Base-by-base conservation (phyloP, 2,329 filamentous ascomycete genomes). In the Ampelomyces quisqualis region DNA sequence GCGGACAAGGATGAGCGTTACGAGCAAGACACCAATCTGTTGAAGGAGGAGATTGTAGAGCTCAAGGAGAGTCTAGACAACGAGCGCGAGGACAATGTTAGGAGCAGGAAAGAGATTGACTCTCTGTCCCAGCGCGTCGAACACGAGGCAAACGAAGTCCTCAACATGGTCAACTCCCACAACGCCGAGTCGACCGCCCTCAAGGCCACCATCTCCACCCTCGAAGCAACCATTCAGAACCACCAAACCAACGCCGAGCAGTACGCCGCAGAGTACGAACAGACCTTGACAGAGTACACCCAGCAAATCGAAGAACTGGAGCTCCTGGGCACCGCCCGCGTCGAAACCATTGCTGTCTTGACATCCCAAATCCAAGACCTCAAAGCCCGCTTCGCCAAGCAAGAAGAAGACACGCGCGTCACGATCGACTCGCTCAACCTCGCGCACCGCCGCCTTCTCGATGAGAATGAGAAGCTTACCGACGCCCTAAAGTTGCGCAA, bases 171-270 rank as follows among this genome's bases (percentile, higher is more conserved):
- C 13, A 51, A 53, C 22, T 32, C 57, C 5, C 58, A 62, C 31
- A 47, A 40, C 21, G 45, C 60, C 6, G 53, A 71, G 27, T 60
- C 68, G 31, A 47, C 52, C 9, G 53, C 57, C 7, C 70, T 73
- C 49, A 51, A 69, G 23, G 53, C 62, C 9, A 58, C 67, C 7
- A 68, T 73, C 34, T 52, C 51, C 3, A 62, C 64, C 9, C 65
- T 70, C 14, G 62, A 70, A 17, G 59, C 64, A 21, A 67, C 69
- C 19, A 71, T 75, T 36, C 52, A 53, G 4, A 51, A 52, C 9
- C 57, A 72, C 4, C 61, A 59, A 30, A 43, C 51, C 6, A 53
- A 51, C 3, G 54, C 55, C 5, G 56, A 46, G n/a, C 38, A 60
- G 19, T 57, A 53, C 10, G 34, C 38, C 1, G 36, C 38, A 5